Evolutionary conservation across 306 rosid species (phyloP).

Genomic region (Trifolium pratense): DNA sequence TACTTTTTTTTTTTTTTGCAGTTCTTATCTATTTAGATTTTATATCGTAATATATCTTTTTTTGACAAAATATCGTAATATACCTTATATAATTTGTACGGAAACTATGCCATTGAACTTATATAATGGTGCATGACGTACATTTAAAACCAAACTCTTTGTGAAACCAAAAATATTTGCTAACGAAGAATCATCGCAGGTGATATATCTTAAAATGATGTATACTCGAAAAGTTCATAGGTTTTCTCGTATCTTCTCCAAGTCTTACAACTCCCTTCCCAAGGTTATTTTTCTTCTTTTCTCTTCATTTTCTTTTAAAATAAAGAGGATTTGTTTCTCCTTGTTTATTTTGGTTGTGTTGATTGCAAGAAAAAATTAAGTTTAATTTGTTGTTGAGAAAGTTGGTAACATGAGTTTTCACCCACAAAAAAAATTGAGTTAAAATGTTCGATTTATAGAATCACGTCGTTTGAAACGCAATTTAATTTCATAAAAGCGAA

Average conservation of each 20-base stretch:
- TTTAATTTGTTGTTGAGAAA: neutral
- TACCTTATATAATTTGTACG: neutral
- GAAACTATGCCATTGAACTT: neutral
- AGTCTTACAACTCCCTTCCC: constrained; percentile 43
- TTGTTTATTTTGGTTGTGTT: neutral
- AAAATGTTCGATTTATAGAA: too few relatives aligned
- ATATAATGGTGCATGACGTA: neutral
- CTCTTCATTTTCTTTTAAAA: neutral
- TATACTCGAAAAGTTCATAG: constrained; percentile 61
- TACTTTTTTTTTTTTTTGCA: too few relatives aligned
- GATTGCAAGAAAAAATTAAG: neutral
- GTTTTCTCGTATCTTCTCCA: constrained; percentile 60
- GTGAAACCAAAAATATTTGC: neutral
- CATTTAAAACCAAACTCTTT: neutral
- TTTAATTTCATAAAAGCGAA: too few relatives aligned
- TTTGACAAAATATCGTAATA: neutral
- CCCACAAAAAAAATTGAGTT: too few relatives aligned
- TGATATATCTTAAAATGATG: constrained; percentile 47
- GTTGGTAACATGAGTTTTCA: neutral
- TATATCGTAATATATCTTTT: too few relatives aligned
- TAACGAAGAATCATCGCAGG: too few relatives aligned
- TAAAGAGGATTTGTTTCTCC: neutral
- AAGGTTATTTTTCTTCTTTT: constrained; percentile 45
- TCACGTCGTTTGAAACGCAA: too few relatives aligned
- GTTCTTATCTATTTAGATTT: neutral